phyloP scores from a whole-genome alignment of 2,329 filamentous ascomycete species.

The Fonsecaea multimorphosa region DNA sequence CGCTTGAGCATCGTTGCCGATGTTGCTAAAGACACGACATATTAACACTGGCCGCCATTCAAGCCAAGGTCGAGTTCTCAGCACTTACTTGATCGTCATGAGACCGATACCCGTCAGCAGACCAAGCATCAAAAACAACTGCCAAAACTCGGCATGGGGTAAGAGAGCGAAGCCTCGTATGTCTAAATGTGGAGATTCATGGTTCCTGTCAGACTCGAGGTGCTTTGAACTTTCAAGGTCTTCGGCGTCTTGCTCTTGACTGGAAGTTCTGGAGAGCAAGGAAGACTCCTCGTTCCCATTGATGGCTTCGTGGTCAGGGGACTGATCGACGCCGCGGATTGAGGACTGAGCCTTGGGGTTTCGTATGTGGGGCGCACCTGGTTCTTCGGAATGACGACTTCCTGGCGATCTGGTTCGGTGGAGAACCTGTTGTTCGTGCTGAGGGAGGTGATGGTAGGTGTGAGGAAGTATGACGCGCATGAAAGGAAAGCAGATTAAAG shows the following conservation, averaged over 20 bases:
- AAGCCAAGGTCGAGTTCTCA: not conserved
- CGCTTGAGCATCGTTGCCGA: constrained; percentile 85
- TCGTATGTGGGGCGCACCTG: constrained; percentile 46
- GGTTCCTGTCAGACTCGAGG: constrained; percentile 67
- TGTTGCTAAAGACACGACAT: constrained; percentile 69
- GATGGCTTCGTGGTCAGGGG: constrained; percentile 40
- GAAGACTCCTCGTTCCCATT: constrained; percentile 45
- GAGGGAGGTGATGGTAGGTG: constrained; percentile 53
- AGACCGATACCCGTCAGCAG: constrained; percentile 91
- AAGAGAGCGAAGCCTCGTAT: constrained; percentile 82
- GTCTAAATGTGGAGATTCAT: constrained; percentile 83
- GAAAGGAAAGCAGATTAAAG: constrained; percentile 81
- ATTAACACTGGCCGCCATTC: not conserved
- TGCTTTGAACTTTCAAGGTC: constrained; percentile 37
- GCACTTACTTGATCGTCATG: constrained; percentile 98
- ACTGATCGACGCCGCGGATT: constrained; percentile 38
- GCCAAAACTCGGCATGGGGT: constrained; percentile 81
- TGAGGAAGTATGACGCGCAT: constrained; percentile 68
- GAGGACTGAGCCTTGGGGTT: constrained; percentile 41
- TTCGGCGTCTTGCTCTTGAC: constrained; percentile 30
- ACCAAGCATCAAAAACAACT: constrained; percentile 84
- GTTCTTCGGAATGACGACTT: constrained; percentile 43
- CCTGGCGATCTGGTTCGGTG: constrained; percentile 45
- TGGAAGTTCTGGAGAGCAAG: constrained; percentile 70
- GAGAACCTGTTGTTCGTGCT: constrained; percentile 45